These are phyloP conservation scores for Tuber borchii DNA, from an alignment of 495 filamentous ascomycete species.

Conservation along the genomic window DNA sequence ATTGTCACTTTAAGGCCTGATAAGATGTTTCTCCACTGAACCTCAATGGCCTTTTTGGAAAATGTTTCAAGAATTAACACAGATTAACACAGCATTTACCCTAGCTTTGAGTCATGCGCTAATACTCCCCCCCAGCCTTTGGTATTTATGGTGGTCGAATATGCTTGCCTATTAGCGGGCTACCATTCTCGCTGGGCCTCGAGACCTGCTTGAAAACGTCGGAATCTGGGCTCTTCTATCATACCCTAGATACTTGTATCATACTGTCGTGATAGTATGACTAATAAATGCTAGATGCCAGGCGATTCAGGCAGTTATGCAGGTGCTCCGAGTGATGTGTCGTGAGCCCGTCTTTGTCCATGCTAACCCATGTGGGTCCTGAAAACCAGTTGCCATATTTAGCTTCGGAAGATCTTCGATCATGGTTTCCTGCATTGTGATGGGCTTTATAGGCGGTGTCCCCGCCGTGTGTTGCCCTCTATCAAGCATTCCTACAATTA, in stretches of 20 bases:
- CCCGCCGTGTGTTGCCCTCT: background rate
- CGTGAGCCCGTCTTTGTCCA: slow-evolving; percentile 29
- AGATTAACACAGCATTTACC: background rate
- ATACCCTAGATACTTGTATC: background rate
- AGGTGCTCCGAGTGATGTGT: slow-evolving; percentile 22
- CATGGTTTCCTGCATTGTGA: background rate
- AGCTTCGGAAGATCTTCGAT: background rate
- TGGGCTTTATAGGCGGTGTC: background rate
- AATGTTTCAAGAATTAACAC: background rate
- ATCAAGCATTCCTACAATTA: background rate
- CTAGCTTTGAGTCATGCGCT: background rate
- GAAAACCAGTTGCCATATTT: background rate
- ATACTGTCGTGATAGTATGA: background rate
- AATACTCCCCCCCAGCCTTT: background rate
- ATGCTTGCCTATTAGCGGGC: background rate
- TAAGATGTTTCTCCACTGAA: background rate
- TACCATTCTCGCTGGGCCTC: background rate
- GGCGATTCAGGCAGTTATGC: background rate
- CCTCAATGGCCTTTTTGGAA: background rate
- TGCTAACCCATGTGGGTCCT: background rate
- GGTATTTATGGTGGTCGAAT: background rate
- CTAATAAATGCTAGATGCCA: background rate
- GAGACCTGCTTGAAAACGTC: background rate
- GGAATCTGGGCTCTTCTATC: background rate
- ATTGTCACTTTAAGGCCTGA: background rate